Evolutionary conservation across 2,329 filamentous ascomycete species (phyloP), one percentile per base, ranked within the genome.

Genomic region (Sporothrix protearum): DNA sequence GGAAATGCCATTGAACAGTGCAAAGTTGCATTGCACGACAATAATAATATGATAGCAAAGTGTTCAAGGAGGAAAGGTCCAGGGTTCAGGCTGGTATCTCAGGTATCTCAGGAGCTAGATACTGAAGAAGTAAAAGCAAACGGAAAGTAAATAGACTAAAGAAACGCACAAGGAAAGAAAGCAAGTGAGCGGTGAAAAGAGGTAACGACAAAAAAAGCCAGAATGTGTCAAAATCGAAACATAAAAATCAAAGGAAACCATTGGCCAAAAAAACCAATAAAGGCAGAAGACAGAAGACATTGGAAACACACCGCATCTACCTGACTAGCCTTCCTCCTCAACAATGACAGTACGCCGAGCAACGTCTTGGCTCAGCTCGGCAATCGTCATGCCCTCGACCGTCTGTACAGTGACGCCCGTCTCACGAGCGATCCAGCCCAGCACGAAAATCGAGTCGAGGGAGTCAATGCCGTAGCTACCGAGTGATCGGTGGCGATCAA

Each of bases 391-490:
- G 9, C 73, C 73, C 5, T 77, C 75, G 7, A 76, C 64, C 7
- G 74, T 73, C 67, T 74, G 75, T 42, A 74, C 67, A 1, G 74
- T 73, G 47, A 74, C 73, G 19, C 76, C 75, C 22, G 73, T 75
- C 68, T 75, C 72, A 1, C 75, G 72, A 2, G 70, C 55, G 5
- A 77, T 72, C 76, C 76, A 77, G 0, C 74, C 73, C 1, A 75
- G 74, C 2, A 77, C 39, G 36, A 73, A 76, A 2, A 77, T 75
- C 3, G 74, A 69, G 57, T 76, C 75, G 19, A 77, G 73, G 14
- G 75, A 77, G 71, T 76, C 76, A 53, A 76, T 74, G 16, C 76
- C 76, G 73, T 76, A 76, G 71, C 68, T 70, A 68, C 68, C 57
- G 14, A 76, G 68, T 7, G 70, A 12, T 55, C 71, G 68, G 39